phyloP scores from a whole-genome alignment of 2,329 filamentous ascomycete genomes.

The Biscogniauxia marginata region DNA sequence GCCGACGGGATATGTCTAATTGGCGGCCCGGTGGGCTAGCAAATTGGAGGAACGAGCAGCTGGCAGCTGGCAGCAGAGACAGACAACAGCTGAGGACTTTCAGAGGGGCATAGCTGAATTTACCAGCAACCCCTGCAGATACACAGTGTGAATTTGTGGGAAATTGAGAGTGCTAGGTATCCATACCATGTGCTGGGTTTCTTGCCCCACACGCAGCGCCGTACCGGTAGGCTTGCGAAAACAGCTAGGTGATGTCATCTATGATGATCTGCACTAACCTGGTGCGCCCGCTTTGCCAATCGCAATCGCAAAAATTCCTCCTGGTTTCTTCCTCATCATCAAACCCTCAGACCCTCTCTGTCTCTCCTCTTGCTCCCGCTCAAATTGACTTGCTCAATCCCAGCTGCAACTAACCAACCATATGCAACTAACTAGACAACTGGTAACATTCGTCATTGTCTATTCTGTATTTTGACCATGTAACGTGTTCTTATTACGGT shows the following conservation, averaged over 20 bases:
- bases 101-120: background rate
- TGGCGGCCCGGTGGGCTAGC: background rate
- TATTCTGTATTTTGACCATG: background rate
- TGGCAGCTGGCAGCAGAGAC: background rate
- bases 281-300: conserved; percentile 15
- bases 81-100: background rate
- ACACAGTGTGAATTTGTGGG: background rate
- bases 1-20: background rate
- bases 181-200: background rate
- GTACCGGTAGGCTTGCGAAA: conserved; percentile 2
- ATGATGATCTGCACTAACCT: conserved; percentile 18
- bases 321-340: conserved; percentile 5
- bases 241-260: conserved; percentile 18
- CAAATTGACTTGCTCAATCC: too few relatives aligned
- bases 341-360: background rate
- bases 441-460: background rate
- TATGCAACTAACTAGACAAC: background rate
- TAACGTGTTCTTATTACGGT: background rate
- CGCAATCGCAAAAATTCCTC: conserved; percentile 8
- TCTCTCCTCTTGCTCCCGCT: conserved; percentile 3
- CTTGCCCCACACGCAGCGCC: background rate
- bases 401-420: background rate
- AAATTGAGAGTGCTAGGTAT: background rate
- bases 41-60: background rate
- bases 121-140: background rate